Percentiles rank a stretch among this genome's conserved stretches.
Evolutionary conservation across 306 rosid genomes (phyloP).

Genomic region (Carpinus viminea): DNA sequence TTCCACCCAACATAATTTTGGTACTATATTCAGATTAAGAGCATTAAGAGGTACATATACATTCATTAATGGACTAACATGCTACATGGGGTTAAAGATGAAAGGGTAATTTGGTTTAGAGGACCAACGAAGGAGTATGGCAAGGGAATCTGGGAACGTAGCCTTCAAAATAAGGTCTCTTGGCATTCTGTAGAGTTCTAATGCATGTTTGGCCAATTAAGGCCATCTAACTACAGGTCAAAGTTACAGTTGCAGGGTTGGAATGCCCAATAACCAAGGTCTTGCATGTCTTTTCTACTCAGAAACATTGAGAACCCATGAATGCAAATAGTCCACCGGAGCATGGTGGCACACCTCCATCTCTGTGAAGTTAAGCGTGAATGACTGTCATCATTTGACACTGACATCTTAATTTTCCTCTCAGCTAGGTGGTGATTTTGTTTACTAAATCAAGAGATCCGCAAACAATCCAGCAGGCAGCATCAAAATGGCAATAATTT

Average conservation of each 20-base stretch:
- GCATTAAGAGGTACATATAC: not conserved
- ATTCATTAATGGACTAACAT: not conserved
- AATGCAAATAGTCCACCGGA: not conserved
- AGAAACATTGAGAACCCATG: too few relatives aligned
- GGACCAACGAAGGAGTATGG: not conserved
- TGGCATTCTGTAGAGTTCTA: not conserved
- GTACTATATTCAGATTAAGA: not conserved
- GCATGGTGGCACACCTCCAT: too few relatives aligned
- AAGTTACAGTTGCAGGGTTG: not conserved
- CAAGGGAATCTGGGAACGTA: not conserved
- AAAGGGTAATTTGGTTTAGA: not conserved
- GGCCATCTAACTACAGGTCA: not conserved
- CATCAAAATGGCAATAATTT: too few relatives aligned
- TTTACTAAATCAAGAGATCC: too few relatives aligned
- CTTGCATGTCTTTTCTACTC: too few relatives aligned
- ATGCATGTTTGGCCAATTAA: not conserved
- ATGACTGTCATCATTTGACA: too few relatives aligned
- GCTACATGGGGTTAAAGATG: not conserved
- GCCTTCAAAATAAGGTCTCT: not conserved
- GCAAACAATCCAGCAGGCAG: too few relatives aligned
- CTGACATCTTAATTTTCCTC: too few relatives aligned
- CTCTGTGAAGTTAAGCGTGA: too few relatives aligned
- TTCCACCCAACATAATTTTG: not conserved
- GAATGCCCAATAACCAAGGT: too few relatives aligned
- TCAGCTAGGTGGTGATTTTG: too few relatives aligned